Evolutionary conservation across 768 basidiomycete species (phyloP).

Genomic region (Suillus ampliporus): DNA sequence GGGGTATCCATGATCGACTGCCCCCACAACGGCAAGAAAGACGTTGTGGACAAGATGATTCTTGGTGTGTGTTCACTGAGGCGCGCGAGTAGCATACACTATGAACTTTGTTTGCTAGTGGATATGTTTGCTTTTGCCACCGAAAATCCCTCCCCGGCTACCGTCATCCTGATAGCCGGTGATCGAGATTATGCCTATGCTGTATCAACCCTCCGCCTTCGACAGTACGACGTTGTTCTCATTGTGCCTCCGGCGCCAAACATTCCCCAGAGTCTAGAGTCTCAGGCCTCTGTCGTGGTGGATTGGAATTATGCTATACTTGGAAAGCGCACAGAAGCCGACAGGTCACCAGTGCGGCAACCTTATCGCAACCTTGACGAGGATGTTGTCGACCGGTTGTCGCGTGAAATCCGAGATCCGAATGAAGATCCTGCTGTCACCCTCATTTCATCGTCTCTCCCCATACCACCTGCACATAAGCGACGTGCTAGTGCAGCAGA

Average conservation of each 20-base stretch:
- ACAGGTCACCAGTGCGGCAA: constrained; percentile 24
- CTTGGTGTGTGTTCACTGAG: constrained; percentile 38
- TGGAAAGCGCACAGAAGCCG: constrained; percentile 29
- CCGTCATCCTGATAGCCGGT: constrained; percentile 69
- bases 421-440: constrained; percentile 19
- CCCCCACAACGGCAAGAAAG: constrained; percentile 39
- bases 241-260: constrained; percentile 46
- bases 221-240: constrained; percentile 57
- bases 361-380: constrained; percentile 32
- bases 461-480: constrained; percentile 3
- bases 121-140: constrained; percentile 72
- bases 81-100: constrained; percentile 5
- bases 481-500: constrained; percentile 26
- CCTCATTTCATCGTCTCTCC: constrained; percentile 10
- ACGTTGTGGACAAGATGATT: constrained; percentile 54
- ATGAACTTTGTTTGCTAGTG: constrained; percentile 43
- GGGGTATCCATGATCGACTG: constrained; percentile 49
- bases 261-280: constrained; percentile 51
- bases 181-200: constrained; percentile 73
- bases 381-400: constrained; percentile 23
- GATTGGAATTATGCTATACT: constrained; percentile 55
- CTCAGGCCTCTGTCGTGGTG: constrained; percentile 57
- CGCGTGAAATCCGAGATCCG: constrained; percentile 25
- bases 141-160: constrained; percentile 58
- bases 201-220: constrained; percentile 58